phyloP scores from a whole-genome alignment of 2,329 filamentous ascomycete genomes.

The Neophaeococcomyces aloes region DNA sequence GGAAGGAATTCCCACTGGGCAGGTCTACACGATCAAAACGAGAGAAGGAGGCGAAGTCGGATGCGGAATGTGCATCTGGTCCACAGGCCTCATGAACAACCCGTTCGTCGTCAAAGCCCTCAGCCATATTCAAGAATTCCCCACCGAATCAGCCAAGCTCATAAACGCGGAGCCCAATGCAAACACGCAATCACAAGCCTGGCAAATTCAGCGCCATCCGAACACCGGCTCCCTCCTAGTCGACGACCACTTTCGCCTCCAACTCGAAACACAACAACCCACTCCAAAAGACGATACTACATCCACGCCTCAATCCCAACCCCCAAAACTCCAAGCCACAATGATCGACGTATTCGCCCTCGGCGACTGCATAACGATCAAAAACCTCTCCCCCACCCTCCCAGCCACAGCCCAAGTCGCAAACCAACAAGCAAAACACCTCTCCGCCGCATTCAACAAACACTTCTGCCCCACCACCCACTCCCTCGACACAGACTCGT shows the following conservation, averaged over 20 bases:
- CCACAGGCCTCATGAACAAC: conserved; percentile 47
- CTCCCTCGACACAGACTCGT: conserved; percentile 16
- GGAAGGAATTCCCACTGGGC: conserved; percentile 33
- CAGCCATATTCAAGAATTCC: conserved; percentile 26
- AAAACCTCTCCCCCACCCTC: conserved; percentile 22
- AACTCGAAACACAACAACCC: conserved; percentile 33
- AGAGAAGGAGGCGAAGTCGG: conserved; percentile 50
- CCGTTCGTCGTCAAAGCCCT: conserved; percentile 42
- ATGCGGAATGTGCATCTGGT: conserved; percentile 52
- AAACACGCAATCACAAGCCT: conserved; percentile 22
- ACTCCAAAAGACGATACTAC: conserved; percentile 13
- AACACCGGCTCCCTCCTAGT: conserved; percentile 43
- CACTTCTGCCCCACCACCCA: conserved; percentile 24
- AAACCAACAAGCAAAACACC: conserved; percentile 48
- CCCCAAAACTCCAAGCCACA: conserved; percentile 23
- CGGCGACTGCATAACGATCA: conserved; percentile 42
- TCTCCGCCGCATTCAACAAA: conserved; percentile 45
- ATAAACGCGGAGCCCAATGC: conserved; percentile 18
- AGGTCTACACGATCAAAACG: conserved; percentile 42
- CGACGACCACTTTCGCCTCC: conserved; percentile 46
- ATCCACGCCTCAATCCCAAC: neutral
- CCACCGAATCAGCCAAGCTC: conserved; percentile 24
- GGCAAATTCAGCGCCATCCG: conserved; percentile 42
- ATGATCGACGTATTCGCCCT: conserved; percentile 45
- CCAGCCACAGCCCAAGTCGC: conserved; percentile 10